Percentiles rank a stretch among this genome's conserved stretches.
These are phyloP conservation scores for Pelomyxa schiedti DNA, from an alignment of 78 protist genomes.

Conservation along the genomic window DNA sequence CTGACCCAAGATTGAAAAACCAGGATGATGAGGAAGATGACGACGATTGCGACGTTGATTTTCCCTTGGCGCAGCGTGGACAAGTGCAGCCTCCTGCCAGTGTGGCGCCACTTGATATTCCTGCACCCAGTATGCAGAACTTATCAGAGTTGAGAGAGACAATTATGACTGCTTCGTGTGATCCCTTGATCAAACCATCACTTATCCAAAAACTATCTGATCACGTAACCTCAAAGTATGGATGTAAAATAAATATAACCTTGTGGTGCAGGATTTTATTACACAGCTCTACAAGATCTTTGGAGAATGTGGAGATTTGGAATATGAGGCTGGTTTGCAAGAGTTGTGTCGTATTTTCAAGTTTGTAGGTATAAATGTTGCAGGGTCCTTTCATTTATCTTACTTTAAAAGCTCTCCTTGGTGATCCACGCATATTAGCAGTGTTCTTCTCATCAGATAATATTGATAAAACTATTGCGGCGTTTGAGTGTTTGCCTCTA, in stretches of 20 bases:
- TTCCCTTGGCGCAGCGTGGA: no score
- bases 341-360: slow-evolving; percentile 28
- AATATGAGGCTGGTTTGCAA: slow-evolving; percentile 9
- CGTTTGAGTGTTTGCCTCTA: slow-evolving; percentile 49
- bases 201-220: background rate
- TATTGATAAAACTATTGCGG: slow-evolving; percentile 52
- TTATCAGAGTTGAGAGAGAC: background rate
- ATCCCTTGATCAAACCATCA: no score
- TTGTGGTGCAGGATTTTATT: slow-evolving; percentile 31
- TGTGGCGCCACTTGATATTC: background rate
- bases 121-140: background rate
- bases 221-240: no score
- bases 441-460: slow-evolving; percentile 42
- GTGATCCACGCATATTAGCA: slow-evolving; percentile 41
- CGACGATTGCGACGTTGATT: no score
- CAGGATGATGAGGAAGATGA: no score
- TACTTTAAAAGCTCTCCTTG: slow-evolving; percentile 20
- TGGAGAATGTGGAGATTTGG: slow-evolving; percentile 25
- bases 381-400: background rate
- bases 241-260: background rate
- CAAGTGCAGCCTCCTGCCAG: no score
- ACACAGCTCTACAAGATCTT: slow-evolving; percentile 33
- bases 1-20: no score
- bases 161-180: no score
- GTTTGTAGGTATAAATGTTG: slow-evolving; percentile 17